These are phyloP conservation scores for Tubosaeta brunneosetosa DNA, from an alignment of 768 basidiomycete genomes.

Conservation along the genomic window DNA sequence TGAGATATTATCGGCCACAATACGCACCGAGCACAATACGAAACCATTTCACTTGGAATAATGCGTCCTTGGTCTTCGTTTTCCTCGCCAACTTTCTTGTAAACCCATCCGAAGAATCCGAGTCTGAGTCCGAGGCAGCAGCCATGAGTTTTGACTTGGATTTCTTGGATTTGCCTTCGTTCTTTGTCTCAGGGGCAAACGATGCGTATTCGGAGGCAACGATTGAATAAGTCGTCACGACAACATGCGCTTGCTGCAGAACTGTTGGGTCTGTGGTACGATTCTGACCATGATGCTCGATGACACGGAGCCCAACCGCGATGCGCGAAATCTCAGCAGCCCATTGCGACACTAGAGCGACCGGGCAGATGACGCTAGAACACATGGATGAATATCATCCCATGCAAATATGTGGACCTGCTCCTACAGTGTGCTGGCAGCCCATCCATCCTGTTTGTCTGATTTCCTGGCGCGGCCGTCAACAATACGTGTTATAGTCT, in stretches of 20 bases:
- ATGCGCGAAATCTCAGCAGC: slow-evolving; percentile 76
- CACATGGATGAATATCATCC: not conserved
- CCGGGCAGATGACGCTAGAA: slow-evolving; percentile 77
- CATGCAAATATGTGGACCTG: not conserved
- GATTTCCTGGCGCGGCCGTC: slow-evolving; percentile 69
- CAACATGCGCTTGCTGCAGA: slow-evolving; percentile 57
- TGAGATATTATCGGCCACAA: not conserved
- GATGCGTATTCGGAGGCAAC: slow-evolving; percentile 73
- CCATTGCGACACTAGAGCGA: slow-evolving; percentile 90
- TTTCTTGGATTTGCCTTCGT: slow-evolving; percentile 50
- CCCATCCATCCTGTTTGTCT: slow-evolving; percentile 70
- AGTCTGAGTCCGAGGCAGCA: slow-evolving; percentile 28
- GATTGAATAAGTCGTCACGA: slow-evolving; percentile 85
- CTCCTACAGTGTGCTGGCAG: slow-evolving; percentile 64
- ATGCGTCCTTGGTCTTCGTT: slow-evolving; percentile 53
- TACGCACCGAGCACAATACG: slow-evolving; percentile 75
- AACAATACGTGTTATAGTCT: slow-evolving; percentile 81
- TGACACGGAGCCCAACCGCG: slow-evolving; percentile 59
- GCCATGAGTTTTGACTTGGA: slow-evolving; percentile 30
- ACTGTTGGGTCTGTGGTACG: slow-evolving; percentile 62
- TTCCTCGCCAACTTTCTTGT: slow-evolving; percentile 37
- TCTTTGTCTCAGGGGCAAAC: slow-evolving; percentile 46
- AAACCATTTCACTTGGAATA: slow-evolving; percentile 81
- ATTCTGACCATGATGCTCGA: slow-evolving; percentile 77
- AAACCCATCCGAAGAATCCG: slow-evolving; percentile 38